Evolutionary conservation across 2,329 filamentous ascomycete genomes (phyloP).

Genomic region (Hymenoscyphus occultus): DNA sequence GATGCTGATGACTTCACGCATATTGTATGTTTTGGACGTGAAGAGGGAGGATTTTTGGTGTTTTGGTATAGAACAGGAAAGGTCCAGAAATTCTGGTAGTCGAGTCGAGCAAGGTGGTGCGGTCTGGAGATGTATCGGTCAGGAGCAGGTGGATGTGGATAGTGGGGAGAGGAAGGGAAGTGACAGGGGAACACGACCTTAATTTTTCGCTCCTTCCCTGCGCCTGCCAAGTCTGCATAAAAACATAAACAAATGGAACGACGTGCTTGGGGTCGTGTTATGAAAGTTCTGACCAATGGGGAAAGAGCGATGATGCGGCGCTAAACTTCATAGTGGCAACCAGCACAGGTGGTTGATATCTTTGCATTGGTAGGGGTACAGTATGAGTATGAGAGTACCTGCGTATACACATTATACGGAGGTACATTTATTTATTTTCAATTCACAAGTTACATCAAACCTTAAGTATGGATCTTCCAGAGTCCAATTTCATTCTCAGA

Average conservation of each 20-base stretch:
- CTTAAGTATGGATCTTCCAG: too few species aligned
- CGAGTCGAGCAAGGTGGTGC: slow-evolving; percentile 19
- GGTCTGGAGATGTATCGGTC: slow-evolving; percentile 18
- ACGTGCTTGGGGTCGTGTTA: background rate
- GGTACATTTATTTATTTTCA: too few species aligned
- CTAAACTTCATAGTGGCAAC: background rate
- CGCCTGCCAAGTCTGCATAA: slow-evolving; percentile 18
- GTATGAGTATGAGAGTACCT: too few species aligned
- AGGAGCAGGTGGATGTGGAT: slow-evolving; percentile 20
- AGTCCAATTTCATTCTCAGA: too few species aligned
- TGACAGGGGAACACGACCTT: slow-evolving; percentile 26
- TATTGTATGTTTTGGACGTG: slow-evolving; percentile 51
- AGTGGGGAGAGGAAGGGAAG: slow-evolving; percentile 27
- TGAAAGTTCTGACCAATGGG: background rate
- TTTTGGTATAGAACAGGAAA: slow-evolving; percentile 25
- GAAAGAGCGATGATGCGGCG: background rate
- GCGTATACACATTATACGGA: too few species aligned
- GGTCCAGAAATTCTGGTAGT: slow-evolving; percentile 20
- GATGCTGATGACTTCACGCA: slow-evolving; percentile 99
- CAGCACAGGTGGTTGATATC: too few species aligned
- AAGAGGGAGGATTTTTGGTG: slow-evolving; percentile 19
- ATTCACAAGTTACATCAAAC: too few species aligned
- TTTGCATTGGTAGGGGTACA: too few species aligned
- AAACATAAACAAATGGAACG: slow-evolving; percentile 21
- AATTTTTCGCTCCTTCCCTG: slow-evolving; percentile 16